A percentile compares a stretch with the other conserved stretches of the same genome.
Evolutionary conservation across 768 basidiomycete genomes (phyloP).

Genomic region (Multifurca ochricompacta): DNA sequence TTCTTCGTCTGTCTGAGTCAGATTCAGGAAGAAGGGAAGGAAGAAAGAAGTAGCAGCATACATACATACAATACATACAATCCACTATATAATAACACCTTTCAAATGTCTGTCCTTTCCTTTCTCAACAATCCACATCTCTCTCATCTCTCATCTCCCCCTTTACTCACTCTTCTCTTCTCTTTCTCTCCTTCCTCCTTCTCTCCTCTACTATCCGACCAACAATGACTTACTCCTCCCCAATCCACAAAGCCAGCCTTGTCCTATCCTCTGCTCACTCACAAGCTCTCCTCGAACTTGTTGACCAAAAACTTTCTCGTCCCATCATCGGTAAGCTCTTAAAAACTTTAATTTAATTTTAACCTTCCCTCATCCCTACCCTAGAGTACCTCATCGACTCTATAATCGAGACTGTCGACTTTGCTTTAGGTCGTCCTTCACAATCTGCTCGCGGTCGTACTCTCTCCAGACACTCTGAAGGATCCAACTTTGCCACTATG

Average conservation of each 20-base stretch:
- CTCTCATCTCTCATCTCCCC: too few relatives aligned
- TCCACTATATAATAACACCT: constrained; percentile 26
- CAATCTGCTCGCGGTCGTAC: constrained; percentile 45
- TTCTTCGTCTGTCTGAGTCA: too few relatives aligned
- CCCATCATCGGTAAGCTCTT: constrained; percentile 53
- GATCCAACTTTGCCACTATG: constrained; percentile 54
- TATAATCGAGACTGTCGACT: constrained; percentile 68
- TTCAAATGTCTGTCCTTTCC: constrained; percentile 14
- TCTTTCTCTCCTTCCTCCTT: constrained; percentile 4
- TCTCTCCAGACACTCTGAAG: constrained; percentile 40
- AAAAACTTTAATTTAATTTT: background rate
- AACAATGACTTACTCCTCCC: constrained; percentile 27
- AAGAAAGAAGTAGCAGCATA: background rate
- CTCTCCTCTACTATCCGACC: background rate
- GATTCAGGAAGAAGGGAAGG: too few relatives aligned
- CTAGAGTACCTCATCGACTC: constrained; percentile 64
- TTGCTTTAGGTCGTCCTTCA: constrained; percentile 61
- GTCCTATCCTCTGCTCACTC: constrained; percentile 58
- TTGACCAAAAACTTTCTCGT: constrained; percentile 54
- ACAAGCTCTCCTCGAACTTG: constrained; percentile 58
- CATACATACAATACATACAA: background rate
- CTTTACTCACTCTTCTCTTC: too few relatives aligned
- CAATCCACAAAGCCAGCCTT: constrained; percentile 44
- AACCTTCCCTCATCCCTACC: constrained; percentile 5
- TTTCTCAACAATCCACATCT: constrained; percentile 17